Evolutionary conservation across 768 basidiomycete species (phyloP), one percentile per base, ranked within the genome.

Genomic region (Tricholomella constricta): DNA sequence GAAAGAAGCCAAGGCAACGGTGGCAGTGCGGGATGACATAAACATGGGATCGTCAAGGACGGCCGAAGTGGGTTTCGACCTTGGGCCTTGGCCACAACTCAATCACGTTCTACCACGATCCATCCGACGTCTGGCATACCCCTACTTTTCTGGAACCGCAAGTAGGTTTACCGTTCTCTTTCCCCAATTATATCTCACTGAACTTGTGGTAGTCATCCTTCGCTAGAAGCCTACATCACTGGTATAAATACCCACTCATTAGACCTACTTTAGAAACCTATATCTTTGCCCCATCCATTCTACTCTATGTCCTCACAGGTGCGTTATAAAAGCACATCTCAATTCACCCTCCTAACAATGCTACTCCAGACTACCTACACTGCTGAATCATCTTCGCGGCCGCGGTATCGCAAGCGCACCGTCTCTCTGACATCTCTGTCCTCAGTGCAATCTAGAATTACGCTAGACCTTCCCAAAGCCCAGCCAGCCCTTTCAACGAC

Each of bases 381-480:
- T 26, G 5, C n/a, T 14, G 29, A 29, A 38, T 34, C 36, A 40
- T 26, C 41, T 27, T 23, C 57, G 19, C 51, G 51, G 43, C 48
- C 45, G 43, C 48, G 38, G 25, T 41, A 31, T 45, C 60, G 61
- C 31, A 58, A 53, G 32, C 58, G 61, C 15, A 62, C 58, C 17
- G 43, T 62, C 20, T 64, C 61, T 12, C 45, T 59, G 40, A 51
- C 60, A n/a, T 54, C 54, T 23, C 42, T 45, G 23, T 52, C 38
- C 23, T 65, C 61, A 37, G 47, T 49, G 29, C 48, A 44, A 20
- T 66, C 60, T 32, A 60, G 46, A 45, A 55, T 60, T 9, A 56
- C 45, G n/a, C 36, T 64, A 19, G 51, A 55, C 11, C 35, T 53
- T 27, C 27, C 45, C 11, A 56, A 54, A 41, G 52, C 51, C 27